Evolutionary conservation across 1,284 basidiomycete species (phyloP).

Genomic region (Fistulina hepatica): DNA sequence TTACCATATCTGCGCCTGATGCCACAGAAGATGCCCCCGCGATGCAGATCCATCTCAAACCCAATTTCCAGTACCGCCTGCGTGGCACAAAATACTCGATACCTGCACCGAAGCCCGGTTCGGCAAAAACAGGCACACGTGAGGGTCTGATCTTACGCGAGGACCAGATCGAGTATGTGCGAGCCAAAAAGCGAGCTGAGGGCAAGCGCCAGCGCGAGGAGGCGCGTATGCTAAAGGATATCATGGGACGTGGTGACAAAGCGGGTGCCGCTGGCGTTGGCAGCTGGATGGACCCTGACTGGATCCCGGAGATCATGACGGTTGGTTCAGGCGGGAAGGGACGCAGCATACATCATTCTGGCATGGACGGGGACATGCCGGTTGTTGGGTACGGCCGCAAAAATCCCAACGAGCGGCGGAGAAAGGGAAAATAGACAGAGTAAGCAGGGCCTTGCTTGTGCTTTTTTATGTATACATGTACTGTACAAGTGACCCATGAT

Average conservation of each 20-base stretch:
- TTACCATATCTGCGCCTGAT: slow-evolving; percentile 66
- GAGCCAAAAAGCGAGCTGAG: slow-evolving; percentile 69
- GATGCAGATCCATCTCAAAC: slow-evolving; percentile 83
- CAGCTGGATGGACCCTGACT: slow-evolving; percentile 94
- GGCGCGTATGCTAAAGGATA: slow-evolving; percentile 55
- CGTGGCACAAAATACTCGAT: slow-evolving; percentile 93
- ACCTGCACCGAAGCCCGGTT: slow-evolving; percentile 83
- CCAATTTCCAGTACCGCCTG: slow-evolving; percentile 89
- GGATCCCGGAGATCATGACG: slow-evolving; percentile 80
- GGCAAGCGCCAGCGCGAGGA: slow-evolving; percentile 71
- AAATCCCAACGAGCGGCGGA: slow-evolving; percentile 73
- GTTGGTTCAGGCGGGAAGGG: slow-evolving; percentile 69
- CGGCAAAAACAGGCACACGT: slow-evolving; percentile 72
- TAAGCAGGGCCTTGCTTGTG: slow-evolving; percentile 8
- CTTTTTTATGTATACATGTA: slow-evolving; percentile 17
- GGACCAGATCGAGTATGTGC: slow-evolving; percentile 80
- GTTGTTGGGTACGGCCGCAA: slow-evolving; percentile 73
- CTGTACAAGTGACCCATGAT: slow-evolving; percentile 13
- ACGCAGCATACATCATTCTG: slow-evolving; percentile 37
- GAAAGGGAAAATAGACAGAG: slow-evolving; percentile 38
- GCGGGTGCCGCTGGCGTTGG: slow-evolving; percentile 43
- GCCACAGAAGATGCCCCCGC: slow-evolving; percentile 47
- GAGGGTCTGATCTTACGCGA: slow-evolving; percentile 81
- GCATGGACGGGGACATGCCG: slow-evolving; percentile 62
- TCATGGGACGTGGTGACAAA: slow-evolving; percentile 39